Percentiles rank a stretch among this genome's conserved stretches.
These are phyloP conservation scores for Russula ochroleuca DNA, from an alignment of 768 basidiomycete species.

Conservation along the genomic window DNA sequence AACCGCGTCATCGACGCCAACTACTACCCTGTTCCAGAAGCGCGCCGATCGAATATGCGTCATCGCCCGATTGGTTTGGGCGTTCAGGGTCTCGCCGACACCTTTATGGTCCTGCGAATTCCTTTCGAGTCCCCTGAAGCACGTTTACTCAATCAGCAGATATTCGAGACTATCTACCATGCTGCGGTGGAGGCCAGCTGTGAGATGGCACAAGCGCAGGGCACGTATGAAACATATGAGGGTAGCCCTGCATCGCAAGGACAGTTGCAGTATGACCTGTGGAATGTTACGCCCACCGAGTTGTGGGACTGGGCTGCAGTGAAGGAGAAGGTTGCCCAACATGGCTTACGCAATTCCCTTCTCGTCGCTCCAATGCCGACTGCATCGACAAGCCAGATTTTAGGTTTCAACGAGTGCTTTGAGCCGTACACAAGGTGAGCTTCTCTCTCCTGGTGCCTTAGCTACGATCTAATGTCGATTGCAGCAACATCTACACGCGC, in stretches of 20 bases:
- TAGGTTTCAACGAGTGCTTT: slow-evolving; percentile 98
- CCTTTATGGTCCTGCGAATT: slow-evolving; percentile 96
- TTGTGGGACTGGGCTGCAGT: slow-evolving; percentile 93
- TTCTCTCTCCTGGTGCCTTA: not conserved
- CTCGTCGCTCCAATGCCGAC: slow-evolving; percentile 98
- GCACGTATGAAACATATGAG: slow-evolving; percentile 82
- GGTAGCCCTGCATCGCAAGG: slow-evolving; percentile 90
- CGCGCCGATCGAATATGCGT: slow-evolving; percentile 90
- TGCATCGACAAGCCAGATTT: slow-evolving; percentile 95
- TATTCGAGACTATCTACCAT: slow-evolving; percentile 99
- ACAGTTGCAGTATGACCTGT: slow-evolving; percentile 89
- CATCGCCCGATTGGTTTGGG: slow-evolving; percentile 97
- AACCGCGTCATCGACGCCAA: slow-evolving; percentile 94
- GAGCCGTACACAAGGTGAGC: slow-evolving; percentile 92
- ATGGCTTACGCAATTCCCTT: slow-evolving; percentile 86
- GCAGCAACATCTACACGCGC: slow-evolving; percentile 95
- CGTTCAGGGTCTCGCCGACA: slow-evolving; percentile 91
- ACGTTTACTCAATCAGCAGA: slow-evolving; percentile 84
- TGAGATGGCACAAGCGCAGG: slow-evolving; percentile 76
- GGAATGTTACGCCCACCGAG: slow-evolving; percentile 82
- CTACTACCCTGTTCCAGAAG: slow-evolving; percentile 92
- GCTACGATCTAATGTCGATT: slow-evolving; percentile 12
- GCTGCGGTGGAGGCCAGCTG: slow-evolving; percentile 86
- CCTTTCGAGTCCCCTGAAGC: slow-evolving; percentile 91
- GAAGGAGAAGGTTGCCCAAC: slow-evolving; percentile 78